Conservation (phyloP, 1,139 yeast genomes). For the Candida gigantensis region DNA sequence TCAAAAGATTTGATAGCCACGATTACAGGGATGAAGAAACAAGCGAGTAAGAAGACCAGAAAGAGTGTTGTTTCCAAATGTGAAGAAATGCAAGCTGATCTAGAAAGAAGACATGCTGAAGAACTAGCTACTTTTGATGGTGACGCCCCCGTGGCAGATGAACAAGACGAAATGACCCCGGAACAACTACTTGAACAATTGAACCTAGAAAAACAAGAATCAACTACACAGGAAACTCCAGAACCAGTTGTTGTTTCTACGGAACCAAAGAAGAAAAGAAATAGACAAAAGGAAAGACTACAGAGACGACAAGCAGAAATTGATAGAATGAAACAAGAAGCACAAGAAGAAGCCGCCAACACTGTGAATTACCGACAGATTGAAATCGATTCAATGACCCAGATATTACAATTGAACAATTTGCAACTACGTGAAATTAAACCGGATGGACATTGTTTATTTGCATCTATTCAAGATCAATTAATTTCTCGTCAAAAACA, state of each 20-base stretch:
- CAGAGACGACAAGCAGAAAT: conserved; percentile 75
- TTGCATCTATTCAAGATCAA: conserved; percentile 84
- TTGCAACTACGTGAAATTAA: conserved; percentile 63
- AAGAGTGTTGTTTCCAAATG: conserved; percentile 59
- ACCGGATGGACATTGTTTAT: conserved; percentile 95
- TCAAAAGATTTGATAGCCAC: conserved; percentile 62
- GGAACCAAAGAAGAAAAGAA: conserved; percentile 48
- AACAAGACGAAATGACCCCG: conserved; percentile 55
- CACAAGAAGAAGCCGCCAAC: conserved; percentile 65
- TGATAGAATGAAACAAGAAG: conserved; percentile 63
- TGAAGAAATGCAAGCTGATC: conserved; percentile 54
- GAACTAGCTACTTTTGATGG: conserved; percentile 39
- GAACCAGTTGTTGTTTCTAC: background rate
- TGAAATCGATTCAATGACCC: conserved; percentile 66
- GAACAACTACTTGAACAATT: conserved; percentile 63
- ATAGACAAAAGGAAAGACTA: conserved; percentile 81
- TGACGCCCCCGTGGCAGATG: conserved; percentile 21
- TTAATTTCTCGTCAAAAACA: conserved; percentile 49
- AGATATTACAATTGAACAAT: conserved; percentile 48
- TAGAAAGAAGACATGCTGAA: conserved; percentile 52
- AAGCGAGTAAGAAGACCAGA: conserved; percentile 77
- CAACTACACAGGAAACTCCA: conserved; percentile 4
- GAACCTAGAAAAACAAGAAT: conserved; percentile 21
- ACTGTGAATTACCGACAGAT: conserved; percentile 68
- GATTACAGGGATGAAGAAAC: conserved; percentile 76